A percentile compares a stretch with the other conserved stretches of the same genome.
These are phyloP conservation scores for Ramaria sp. DNA, from an alignment of 768 basidiomycete species.

Conservation along the genomic window DNA sequence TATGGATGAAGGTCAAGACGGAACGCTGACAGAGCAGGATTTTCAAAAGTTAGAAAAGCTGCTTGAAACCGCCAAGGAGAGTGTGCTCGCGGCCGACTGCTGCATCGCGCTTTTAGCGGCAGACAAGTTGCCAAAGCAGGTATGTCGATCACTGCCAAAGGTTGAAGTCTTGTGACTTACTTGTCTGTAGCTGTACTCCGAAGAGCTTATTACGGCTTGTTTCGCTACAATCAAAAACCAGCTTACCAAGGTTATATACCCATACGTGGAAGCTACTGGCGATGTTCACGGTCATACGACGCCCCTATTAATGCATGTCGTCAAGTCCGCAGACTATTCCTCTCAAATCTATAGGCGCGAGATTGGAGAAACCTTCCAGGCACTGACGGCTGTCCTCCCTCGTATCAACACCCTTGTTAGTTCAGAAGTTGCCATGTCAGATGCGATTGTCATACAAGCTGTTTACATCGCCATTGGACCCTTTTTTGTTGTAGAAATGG, in stretches of 20 bases:
- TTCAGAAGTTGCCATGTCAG: conserved; percentile 73
- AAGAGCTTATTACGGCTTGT: conserved; percentile 81
- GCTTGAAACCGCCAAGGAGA: conserved; percentile 58
- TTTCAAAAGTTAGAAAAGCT: conserved; percentile 39
- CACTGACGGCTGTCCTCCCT: conserved; percentile 59
- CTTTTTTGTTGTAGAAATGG: conserved; percentile 77
- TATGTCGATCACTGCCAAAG: conserved; percentile 21
- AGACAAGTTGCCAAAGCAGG: conserved; percentile 81
- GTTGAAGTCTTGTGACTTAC: neutral
- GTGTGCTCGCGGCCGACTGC: conserved; percentile 76
- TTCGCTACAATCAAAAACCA: conserved; percentile 70
- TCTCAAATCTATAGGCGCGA: conserved; percentile 7
- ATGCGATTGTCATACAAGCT: conserved; percentile 82
- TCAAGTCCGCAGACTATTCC: conserved; percentile 27
- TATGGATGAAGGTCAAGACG: conserved; percentile 15
- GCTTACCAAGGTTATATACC: conserved; percentile 71
- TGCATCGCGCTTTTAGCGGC: conserved; percentile 68
- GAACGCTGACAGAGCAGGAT: conserved; percentile 33
- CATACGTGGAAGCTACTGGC: conserved; percentile 62
- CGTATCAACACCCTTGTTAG: conserved; percentile 66
- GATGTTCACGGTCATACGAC: conserved; percentile 32
- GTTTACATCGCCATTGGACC: conserved; percentile 93
- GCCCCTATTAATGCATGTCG: conserved; percentile 34
- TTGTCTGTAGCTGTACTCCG: conserved; percentile 67
- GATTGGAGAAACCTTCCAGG: conserved; percentile 58